Base-by-base conservation (phyloP, 2,329 filamentous ascomycete genomes). In the Sporothrix globosa region DNA sequence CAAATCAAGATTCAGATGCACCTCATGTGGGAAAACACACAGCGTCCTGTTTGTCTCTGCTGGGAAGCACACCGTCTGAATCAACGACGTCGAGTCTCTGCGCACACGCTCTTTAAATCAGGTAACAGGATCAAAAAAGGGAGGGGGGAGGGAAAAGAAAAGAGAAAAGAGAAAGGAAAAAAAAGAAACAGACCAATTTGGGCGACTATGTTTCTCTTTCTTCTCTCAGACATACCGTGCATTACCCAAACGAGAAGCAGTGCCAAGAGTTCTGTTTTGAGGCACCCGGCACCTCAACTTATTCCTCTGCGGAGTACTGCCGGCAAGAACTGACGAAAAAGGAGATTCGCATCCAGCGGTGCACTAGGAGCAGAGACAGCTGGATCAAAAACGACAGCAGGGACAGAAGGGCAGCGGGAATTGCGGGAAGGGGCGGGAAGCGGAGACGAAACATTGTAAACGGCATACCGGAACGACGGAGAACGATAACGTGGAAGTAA, bases 31-130 rank as follows among this genome's bases (percentile, higher is more conserved):
- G 56, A 34, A 13, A 44, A 46, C 58, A 61, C 46, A 24, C 50
- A 71, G 67, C 67, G 67, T 67, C 34, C 44, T 60, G n/a, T 9
- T 39, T 71, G 67, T 71, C 52, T 69, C 58, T 58, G 34, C 21
- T 68, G 67, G 67, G 70, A 34, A 61, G 44, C 46, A 69, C 70
- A 67, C 39, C 50, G 7, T 30, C 50, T 58, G 52, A 14, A n/a
- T n/a, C 52, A 24, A 39, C 21, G 5, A 17, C n/a, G 11, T 63
- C 41, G 54, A 53, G 48, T 6, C 30, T 66, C 4, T 66, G 46
- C 63, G 24, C 58, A 19, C 13, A 63, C 39, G 10, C 27, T 52
- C 63, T 19, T 39, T 11, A 13, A 50, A 63, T 14, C 30, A 66
- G 17, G n/a, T 11, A 34, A 24, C 44, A 6, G 53, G 41, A 34